A percentile compares a stretch with the other conserved stretches of the same genome.
Evolutionary conservation across 768 basidiomycete genomes (phyloP).

Genomic region (Boletellus ananas): DNA sequence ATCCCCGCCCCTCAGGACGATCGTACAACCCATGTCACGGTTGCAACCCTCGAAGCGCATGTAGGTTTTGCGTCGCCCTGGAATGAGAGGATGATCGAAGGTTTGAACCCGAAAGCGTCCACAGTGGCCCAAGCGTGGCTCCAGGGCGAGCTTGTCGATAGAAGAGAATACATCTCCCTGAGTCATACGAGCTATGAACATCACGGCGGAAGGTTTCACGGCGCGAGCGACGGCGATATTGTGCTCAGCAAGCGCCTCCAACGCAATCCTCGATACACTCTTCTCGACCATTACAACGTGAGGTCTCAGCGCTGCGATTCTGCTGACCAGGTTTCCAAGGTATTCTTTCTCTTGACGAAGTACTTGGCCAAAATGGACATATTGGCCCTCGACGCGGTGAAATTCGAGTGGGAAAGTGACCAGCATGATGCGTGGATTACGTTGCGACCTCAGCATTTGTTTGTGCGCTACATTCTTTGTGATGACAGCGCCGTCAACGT

Average conservation of each 20-base stretch:
- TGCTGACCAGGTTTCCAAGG: constrained; percentile 78
- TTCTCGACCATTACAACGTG: constrained; percentile 91
- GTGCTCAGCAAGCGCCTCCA: constrained; percentile 80
- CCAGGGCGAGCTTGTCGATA: constrained; percentile 88
- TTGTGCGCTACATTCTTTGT: constrained; percentile 98
- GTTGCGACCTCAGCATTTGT: constrained; percentile 78
- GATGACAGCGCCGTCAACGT: constrained; percentile 94
- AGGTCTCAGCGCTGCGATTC: constrained; percentile 88
- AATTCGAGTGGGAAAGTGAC: constrained; percentile 95
- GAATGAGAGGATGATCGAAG: constrained; percentile 90
- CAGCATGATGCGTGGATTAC: constrained; percentile 92
- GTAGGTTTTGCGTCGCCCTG: constrained; percentile 91
- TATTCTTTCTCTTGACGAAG: constrained; percentile 92
- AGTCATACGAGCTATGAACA: constrained; percentile 88
- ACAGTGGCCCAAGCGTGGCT: constrained; percentile 89
- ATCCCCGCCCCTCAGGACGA: constrained; percentile 85
- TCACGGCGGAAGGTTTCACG: constrained; percentile 84
- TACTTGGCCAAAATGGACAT: constrained; percentile 89
- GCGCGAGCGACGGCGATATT: constrained; percentile 88
- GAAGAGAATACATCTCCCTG: constrained; percentile 94
- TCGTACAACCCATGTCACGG: constrained; percentile 90
- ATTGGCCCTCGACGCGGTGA: constrained; percentile 86
- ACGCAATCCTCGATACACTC: constrained; percentile 84
- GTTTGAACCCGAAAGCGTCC: constrained; percentile 84
- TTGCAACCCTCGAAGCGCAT: constrained; percentile 98